A percentile compares a stretch with the other conserved stretches of the same genome.
phyloP scores from a whole-genome alignment of 768 basidiomycete genomes.

The Calocera viscosa region DNA sequence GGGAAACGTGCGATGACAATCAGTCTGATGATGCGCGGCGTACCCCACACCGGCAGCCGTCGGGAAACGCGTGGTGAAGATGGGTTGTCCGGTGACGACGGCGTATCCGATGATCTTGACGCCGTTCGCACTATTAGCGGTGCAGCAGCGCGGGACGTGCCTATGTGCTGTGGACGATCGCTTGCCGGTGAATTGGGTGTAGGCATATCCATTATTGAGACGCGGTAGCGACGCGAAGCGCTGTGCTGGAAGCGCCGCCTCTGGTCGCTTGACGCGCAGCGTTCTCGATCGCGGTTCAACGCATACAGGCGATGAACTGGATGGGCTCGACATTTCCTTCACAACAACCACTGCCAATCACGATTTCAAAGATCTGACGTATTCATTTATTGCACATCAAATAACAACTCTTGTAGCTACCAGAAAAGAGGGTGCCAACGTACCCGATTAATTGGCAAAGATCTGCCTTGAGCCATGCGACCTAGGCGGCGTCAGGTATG shows the following conservation, averaged over 20 bases:
- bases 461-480: neutral
- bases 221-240: neutral
- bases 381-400: neutral
- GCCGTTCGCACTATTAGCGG: neutral
- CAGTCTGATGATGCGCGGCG: too few relatives aligned
- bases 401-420: neutral
- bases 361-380: too few relatives aligned
- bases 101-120: neutral
- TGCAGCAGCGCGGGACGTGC: neutral
- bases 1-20: too few relatives aligned
- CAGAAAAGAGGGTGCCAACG: neutral
- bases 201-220: neutral
- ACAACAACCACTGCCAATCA: too few relatives aligned
- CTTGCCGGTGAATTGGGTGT: neutral
- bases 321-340: too few relatives aligned
- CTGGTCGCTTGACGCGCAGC: neutral
- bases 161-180: neutral
- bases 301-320: neutral
- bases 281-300: neutral
- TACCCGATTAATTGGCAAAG: neutral
- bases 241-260: neutral
- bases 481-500: neutral
- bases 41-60: too few relatives aligned
- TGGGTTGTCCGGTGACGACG: conserved; percentile 1
- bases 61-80: neutral